Evolutionary conservation across 1,284 basidiomycete species (phyloP).

Genomic region (Mycocalia duriaeana): DNA sequence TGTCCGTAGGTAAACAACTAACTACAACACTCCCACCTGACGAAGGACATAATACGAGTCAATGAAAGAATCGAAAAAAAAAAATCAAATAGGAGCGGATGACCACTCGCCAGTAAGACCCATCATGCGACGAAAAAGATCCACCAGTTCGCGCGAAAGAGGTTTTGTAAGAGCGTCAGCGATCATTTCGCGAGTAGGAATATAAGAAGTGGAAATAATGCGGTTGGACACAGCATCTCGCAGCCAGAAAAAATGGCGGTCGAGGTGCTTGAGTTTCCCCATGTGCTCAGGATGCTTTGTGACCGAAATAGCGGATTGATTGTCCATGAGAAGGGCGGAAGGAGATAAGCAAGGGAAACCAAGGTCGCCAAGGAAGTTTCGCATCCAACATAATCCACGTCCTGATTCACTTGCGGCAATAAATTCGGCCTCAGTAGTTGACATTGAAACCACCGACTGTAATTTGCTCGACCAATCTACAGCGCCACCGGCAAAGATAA

Average conservation of each 20-base stretch:
- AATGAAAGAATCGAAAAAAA: no score
- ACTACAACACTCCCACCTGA: no score
- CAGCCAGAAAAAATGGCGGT: constrained; percentile 15
- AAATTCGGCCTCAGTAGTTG: constrained; percentile 24
- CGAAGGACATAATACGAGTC: no score
- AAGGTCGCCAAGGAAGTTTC: constrained; percentile 25
- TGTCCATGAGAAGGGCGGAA: constrained; percentile 18
- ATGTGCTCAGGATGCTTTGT: constrained; percentile 15
- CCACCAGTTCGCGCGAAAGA: no score
- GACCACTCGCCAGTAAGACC: no score
- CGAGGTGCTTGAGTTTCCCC: constrained; percentile 17
- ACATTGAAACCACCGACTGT: background rate
- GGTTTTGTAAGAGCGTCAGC: background rate
- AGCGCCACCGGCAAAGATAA: background rate
- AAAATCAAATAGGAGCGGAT: no score
- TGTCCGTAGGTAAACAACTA: no score
- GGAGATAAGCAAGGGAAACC: constrained; percentile 13
- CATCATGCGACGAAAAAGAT: no score
- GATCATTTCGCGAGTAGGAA: background rate
- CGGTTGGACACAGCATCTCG: constrained; percentile 5
- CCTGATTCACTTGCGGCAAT: constrained; percentile 28
- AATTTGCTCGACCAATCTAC: background rate
- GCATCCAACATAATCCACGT: constrained; percentile 33
- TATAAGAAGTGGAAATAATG: background rate
- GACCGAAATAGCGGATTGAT: constrained; percentile 15